Conservation (phyloP, 2,329 filamentous ascomycete species). For the Chrysoporthe cubensis region DNA sequence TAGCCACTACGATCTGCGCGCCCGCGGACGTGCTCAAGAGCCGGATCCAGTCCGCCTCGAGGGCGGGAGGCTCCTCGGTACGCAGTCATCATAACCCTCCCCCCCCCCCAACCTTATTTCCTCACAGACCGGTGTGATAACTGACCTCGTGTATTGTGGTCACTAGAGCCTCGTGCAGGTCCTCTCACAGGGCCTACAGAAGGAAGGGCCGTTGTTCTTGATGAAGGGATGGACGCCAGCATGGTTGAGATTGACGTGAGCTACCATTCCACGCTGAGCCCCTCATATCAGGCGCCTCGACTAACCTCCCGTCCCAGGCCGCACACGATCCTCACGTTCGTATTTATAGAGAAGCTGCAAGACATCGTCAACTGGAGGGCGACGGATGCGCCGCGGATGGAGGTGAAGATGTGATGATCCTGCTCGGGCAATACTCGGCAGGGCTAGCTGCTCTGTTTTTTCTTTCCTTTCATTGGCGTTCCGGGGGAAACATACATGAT, state of each 20-base stretch:
- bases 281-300: no score
- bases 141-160: neutral
- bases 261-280: constrained; percentile 6
- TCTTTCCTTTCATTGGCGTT: neutral
- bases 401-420: constrained; percentile 23
- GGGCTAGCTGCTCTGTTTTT: neutral
- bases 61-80: constrained; percentile 24
- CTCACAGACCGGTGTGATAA: neutral
- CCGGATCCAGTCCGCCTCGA: constrained; percentile 42
- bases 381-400: neutral
- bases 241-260: constrained; percentile 48
- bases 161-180: constrained; percentile 40
- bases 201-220: constrained; percentile 47
- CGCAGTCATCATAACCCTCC: no score
- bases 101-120: no score
- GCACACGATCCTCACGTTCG: constrained; percentile 50
- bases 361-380: constrained; percentile 33
- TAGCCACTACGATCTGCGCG: constrained; percentile 50
- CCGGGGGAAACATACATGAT: neutral
- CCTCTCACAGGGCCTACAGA: constrained; percentile 39
- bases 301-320: constrained; percentile 36
- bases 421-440: neutral
- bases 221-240: constrained; percentile 53
- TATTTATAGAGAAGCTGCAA: constrained; percentile 50
- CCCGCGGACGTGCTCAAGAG: constrained; percentile 51